Evolutionary conservation across 768 basidiomycete species (phyloP), one percentile per base, ranked within the genome.

Genomic region (Psilocybe cyanescens): DNA sequence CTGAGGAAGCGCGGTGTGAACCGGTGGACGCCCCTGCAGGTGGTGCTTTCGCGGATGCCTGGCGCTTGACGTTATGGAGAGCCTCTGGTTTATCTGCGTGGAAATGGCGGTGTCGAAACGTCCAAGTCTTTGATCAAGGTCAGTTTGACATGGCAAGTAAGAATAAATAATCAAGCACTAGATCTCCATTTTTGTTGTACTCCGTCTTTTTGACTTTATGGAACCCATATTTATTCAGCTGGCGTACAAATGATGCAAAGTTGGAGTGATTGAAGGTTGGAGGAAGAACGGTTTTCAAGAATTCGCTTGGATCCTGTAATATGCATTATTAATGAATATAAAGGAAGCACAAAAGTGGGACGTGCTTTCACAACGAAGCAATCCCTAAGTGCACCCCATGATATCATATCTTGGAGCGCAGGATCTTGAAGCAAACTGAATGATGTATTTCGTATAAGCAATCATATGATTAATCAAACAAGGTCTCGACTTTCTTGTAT

Each of bases 211-310:
- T 95, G 65, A 95, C 90, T 80, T 95, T 95, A 81, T 95, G 94
- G 67, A 95, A 95, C 75, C 95, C 94, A 70, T 95, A 95, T 74
- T 95, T 95, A 82, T 95, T 95, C 30, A 95, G 81, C 73, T 95
- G 94, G 8, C 93, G 84, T 2, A 95, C 94, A 70, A 95, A 95
- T 57, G 83, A 86, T 39, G 94, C 94, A 73, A 95, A 95, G 71
- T 95, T 95, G 8, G 90, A 92, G 71, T 95, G 94, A 73, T 95
- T 94, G 86, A 95, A 95, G 80, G 93, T 86, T 31, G 89, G 88
- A 6, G 94, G 94, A 12, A 95, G 83, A 71, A 95, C 89, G 24
- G 79, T 85, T 75, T 93, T 94, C 47, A 94, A 95, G 75, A 96
- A 96, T 67, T 94, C 93, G 75, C 92, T 16, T 14, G 28, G 11